Base-by-base conservation (phyloP, 2,329 filamentous ascomycete species). In the Diplodia seriata region DNA sequence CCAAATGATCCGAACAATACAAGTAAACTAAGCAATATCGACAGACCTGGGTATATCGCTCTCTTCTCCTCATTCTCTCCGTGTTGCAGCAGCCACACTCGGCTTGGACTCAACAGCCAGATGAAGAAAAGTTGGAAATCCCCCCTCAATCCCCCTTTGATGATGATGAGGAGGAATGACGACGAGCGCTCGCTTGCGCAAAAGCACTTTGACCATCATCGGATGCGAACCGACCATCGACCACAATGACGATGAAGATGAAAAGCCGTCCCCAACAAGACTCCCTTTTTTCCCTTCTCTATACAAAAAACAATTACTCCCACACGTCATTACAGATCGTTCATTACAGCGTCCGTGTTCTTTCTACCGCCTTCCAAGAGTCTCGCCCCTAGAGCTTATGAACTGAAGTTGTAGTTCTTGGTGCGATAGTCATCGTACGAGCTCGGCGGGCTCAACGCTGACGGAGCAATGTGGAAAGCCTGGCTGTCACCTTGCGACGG, bases 381-480 rank as follows among this genome's bases (percentile, higher is more conserved):
- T 15, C 15, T 43, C 5, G 8, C 43, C 36, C 20, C 43, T 3
- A 47, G 43, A 47, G 18, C n/a, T 20, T 63, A 63, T n/a, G 59
- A 63, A 14, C 38, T 31, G 31, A 63, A 63, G 31, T 26, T 63
- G 59, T 63, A 63, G 31, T 63, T 63, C 59, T 63, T 63, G 5
- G 59, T 53, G 59, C 53, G 56, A 29, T 68, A 68, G 26, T 68
- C 67, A 47, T 68, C 67, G 20, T 68, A 68, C 33, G 43, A 33
- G 20, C 12, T 49, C 0, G 66, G 49, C 49, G 66, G 66, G 47
- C 66, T 68, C 47, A 68, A 23, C 31, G 66, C 66, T 3, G 38
- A 50, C 7, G 66, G 66, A 1, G 66, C 66, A 12, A 61, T 55
- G 56, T 61, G 66, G 47, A 61, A 68, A 5, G 50, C 51, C 8